Percentiles rank a stretch among this genome's conserved stretches.
Evolutionary conservation across 1,139 yeast species (phyloP).

Genomic region (Suhomyces coccinellae): DNA sequence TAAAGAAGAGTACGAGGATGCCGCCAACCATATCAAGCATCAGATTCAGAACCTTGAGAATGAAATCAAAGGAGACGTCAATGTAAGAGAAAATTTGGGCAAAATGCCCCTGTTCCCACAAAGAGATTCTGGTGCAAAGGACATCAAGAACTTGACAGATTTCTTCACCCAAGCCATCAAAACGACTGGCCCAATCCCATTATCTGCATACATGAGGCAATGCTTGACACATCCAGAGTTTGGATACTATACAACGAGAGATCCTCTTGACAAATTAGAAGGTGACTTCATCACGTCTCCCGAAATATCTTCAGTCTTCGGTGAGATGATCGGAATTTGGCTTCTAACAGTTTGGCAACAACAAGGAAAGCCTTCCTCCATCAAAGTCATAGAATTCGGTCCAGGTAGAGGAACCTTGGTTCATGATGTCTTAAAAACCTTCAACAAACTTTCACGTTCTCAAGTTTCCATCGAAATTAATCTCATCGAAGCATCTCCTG

Average conservation of each 20-base stretch:
- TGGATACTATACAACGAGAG: conserved; percentile 78
- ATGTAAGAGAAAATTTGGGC: conserved; percentile 38
- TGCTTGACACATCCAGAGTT: conserved; percentile 76
- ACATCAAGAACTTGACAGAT: conserved; percentile 35
- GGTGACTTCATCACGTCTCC: conserved; percentile 90
- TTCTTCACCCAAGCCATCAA: conserved; percentile 56
- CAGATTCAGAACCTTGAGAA: conserved; percentile 37
- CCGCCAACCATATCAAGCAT: conserved; percentile 34
- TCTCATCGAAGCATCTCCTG: conserved; percentile 72
- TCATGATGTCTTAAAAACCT: conserved; percentile 57
- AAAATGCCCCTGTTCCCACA: conserved; percentile 40
- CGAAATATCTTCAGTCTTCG: conserved; percentile 84
- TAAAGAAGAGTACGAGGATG: conserved; percentile 43
- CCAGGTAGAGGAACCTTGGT: conserved; percentile 85
- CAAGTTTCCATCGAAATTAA: conserved; percentile 43
- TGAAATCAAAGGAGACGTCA: conserved; percentile 42
- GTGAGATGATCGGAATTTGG: conserved; percentile 85
- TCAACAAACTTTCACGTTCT: conserved; percentile 42
- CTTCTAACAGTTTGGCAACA: conserved; percentile 58
- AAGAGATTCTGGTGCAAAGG: conserved; percentile 15
- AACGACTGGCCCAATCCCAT: conserved; percentile 74
- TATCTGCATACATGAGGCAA: conserved; percentile 78
- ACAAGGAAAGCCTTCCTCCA: conserved; percentile 50
- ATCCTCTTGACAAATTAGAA: conserved; percentile 60
- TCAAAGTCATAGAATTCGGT: conserved; percentile 78